Base-by-base conservation (phyloP, 257 asterid species). In the Plantago major region DNA sequence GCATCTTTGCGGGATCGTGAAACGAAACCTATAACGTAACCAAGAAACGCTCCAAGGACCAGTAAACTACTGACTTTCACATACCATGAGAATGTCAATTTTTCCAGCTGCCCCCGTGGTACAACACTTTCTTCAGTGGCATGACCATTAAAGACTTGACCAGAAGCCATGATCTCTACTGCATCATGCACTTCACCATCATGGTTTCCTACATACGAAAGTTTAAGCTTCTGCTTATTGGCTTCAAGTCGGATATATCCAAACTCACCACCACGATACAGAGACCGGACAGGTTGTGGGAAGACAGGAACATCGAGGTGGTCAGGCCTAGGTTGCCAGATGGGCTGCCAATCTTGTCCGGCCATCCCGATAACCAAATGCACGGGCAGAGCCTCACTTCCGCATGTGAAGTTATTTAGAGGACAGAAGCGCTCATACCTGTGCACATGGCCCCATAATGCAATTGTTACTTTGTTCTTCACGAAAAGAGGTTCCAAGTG, bases 311-410 rank as follows among this genome's bases (percentile, higher is more conserved):
- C 81, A 0, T 60, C 56, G 2, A 68, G 85, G 72, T 88, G 96
- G 60, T 78, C 76, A 0, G 69, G 61, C 71, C 98, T 78, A 1
- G 96, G 96, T 57, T 81, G 76, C 98, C 98, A 91, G 16, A 77
- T 81, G 9, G 95, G 90, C 53, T 91, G 98, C 94, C 94, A 91
- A 62, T 88, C 98, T 70, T 92, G 98, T 13, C 95, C 97, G 0
- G 81, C 95, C 97, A 92, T 92, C 55, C 98, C 98, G 42, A 88
- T 92, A 79, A 92, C 97, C 73, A 82, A 42, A 28, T 89, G 98
- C 55, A 92, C 89, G 0, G 93, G 94, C 63, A 71, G 78, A 1
- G 79, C 79, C 76, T 75, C 51, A 70, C 79, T 79, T 70, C 95
- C 95, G 63, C 98, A 91, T n/a, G 90, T 81, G 75, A 70, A 86